These are phyloP conservation scores for Eutypella sp. DNA, from an alignment of 2,329 filamentous ascomycete genomes.

Conservation along the genomic window DNA sequence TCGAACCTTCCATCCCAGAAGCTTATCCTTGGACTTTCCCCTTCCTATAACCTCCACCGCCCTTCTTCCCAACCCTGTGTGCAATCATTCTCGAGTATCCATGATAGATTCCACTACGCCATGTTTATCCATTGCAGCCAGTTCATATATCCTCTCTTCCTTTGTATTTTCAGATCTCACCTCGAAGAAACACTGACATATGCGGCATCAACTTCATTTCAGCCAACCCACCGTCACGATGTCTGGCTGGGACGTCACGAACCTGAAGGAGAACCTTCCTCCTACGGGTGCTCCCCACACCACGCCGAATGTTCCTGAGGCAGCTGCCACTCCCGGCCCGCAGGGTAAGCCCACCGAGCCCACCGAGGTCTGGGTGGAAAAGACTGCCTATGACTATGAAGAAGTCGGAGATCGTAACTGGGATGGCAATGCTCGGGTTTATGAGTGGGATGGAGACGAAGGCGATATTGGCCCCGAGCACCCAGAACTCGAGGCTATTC, in stretches of 20 bases:
- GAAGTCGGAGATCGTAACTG: slow-evolving; percentile 32
- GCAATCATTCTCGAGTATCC: no score
- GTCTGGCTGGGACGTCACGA: slow-evolving; percentile 17
- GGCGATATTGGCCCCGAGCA: slow-evolving; percentile 78
- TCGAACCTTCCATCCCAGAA: no score
- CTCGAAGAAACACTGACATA: background rate
- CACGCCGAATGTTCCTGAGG: slow-evolving; percentile 3
- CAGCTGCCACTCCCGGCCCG: slow-evolving; percentile 5
- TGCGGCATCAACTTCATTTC: background rate
- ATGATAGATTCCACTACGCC: no score
- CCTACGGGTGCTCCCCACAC: slow-evolving; percentile 7
- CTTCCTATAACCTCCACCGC: no score
- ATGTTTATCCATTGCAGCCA: no score
- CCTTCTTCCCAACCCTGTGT: no score
- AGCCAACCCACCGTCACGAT: slow-evolving; percentile 12
- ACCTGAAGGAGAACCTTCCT: slow-evolving; percentile 29
- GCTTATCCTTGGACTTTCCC: no score
- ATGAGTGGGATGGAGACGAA: slow-evolving; percentile 80
- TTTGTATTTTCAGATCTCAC: background rate
- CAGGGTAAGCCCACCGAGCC: slow-evolving; percentile 9
- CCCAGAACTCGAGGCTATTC: slow-evolving; percentile 64
- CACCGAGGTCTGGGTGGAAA: slow-evolving; percentile 40
- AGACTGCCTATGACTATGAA: slow-evolving; percentile 45
- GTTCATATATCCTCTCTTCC: background rate
- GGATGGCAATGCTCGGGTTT: slow-evolving; percentile 58